These are phyloP conservation scores for Nicotiana paniculata DNA, from an alignment of 257 asterid genomes.

Conservation along the genomic window DNA sequence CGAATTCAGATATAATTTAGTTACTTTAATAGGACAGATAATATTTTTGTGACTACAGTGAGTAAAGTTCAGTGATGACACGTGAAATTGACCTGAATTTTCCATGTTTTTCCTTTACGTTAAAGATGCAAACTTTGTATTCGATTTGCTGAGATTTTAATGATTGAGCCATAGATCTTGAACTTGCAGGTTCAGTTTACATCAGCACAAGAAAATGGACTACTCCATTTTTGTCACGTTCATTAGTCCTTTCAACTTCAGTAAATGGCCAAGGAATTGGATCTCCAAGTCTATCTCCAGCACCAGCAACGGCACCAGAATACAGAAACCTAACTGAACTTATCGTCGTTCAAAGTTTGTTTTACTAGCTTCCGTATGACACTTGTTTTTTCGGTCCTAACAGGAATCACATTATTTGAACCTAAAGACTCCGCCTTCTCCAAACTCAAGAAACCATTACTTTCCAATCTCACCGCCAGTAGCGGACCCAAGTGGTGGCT, in stretches of 20 bases:
- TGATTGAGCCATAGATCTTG: not conserved
- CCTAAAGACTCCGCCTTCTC: constrained; percentile 61
- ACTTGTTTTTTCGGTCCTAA: no score
- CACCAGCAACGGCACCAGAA: constrained; percentile 63
- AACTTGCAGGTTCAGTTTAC: not conserved
- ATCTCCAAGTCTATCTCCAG: constrained; percentile 20
- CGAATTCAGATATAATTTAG: not conserved
- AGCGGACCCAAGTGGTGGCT: no score
- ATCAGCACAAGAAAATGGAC: constrained; percentile 13
- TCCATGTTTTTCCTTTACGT: not conserved
- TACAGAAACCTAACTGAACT: constrained; percentile 56
- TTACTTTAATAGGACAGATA: not conserved
- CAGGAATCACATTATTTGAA: constrained; percentile 66
- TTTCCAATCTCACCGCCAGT: constrained; percentile 60
- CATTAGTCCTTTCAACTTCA: constrained; percentile 18
- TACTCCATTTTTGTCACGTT: constrained; percentile 7
- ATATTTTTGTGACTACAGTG: not conserved
- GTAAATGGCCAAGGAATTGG: constrained; percentile 25
- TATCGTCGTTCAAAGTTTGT: no score
- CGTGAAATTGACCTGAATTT: not conserved
- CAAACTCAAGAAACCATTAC: constrained; percentile 32
- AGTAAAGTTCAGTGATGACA: not conserved
- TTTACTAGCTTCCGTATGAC: no score
- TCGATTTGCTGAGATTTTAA: not conserved
- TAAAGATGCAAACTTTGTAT: not conserved